Conservation (phyloP, 164 flowering plant species). For the Saururus chinensis region DNA sequence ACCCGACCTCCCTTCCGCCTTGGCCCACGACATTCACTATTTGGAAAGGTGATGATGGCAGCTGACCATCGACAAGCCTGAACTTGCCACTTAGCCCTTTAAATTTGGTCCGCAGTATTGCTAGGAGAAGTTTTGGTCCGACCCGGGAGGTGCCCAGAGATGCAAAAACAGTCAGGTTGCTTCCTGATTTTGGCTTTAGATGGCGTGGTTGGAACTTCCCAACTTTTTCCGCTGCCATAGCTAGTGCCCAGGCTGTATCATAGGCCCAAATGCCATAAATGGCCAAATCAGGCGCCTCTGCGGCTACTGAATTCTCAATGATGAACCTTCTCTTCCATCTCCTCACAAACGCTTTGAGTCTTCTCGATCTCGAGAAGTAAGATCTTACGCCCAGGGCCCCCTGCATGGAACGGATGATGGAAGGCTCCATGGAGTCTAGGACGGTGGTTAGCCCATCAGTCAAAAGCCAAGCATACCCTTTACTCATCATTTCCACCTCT, state of each 20-base stretch:
- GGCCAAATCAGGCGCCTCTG: too few species aligned
- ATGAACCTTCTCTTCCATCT: conserved; percentile 10
- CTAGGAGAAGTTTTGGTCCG: conserved; percentile 17
- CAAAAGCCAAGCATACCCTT: conserved; percentile 16
- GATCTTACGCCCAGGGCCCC: conserved; percentile 19
- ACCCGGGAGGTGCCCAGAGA: conserved; percentile 10
- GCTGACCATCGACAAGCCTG: conserved; percentile 8
- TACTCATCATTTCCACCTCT: conserved; percentile 13
- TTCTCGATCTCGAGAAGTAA: conserved; percentile 6
- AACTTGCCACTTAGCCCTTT: conserved; percentile 23
- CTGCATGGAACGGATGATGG: conserved; percentile 16
- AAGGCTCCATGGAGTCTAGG: conserved; percentile 9
- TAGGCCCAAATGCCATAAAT: conserved; percentile 21
- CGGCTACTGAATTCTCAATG: neutral
- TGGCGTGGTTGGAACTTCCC: too few species aligned
- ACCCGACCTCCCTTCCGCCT: conserved; percentile 11
- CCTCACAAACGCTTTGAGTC: conserved; percentile 5
- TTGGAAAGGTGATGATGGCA: conserved; percentile 6
- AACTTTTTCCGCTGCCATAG: conserved; percentile 12
- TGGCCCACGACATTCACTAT: conserved; percentile 17
- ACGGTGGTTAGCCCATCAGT: conserved; percentile 13
- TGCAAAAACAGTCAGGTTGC: conserved; percentile 12
- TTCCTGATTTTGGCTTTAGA: too few species aligned
- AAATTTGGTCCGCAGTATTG: conserved; percentile 12
- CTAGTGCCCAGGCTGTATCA: conserved; percentile 14